Evolutionary conservation across 768 basidiomycete species (phyloP), one percentile per base, ranked within the genome.

Genomic region (Royoungia palumana): DNA sequence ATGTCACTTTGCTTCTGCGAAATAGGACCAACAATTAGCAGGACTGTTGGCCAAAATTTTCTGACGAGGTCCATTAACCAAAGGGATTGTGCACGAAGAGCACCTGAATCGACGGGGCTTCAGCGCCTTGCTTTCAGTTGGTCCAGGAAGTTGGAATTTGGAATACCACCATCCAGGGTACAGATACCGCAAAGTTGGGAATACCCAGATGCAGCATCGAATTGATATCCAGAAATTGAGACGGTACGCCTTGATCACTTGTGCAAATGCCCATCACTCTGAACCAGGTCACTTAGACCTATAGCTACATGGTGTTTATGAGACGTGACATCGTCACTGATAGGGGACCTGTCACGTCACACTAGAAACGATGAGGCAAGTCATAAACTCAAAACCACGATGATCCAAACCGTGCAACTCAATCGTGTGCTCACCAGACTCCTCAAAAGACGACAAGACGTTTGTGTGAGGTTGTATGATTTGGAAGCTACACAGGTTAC

Each of bases 261-360:
- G 35, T 30, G 35, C 20, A 7, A 28, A 36, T 17, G 44, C 38
- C 51, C 34, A 54, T 21, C 16, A 11, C 32, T 37, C 19, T 42
- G 25, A 30, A 27, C 22, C 12, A 27, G 32, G 32, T 16, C 30
- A n/a, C n/a, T n/a, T n/a, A n/a, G n/a, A n/a, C n/a, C n/a, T n/a
- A n/a, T n/a, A n/a, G n/a, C n/a, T n/a, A n/a, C n/a, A n/a, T n/a
- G n/a, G n/a, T n/a, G n/a, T n/a, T n/a, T n/a, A n/a, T 9, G 9
- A 11, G 27, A 1, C 24, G 65, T 65, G 63, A 67, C 53, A 25
- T 0, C n/a, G 58, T 65, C 55, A 65, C 55, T 43, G 25, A 65
- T 37, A 68, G 63, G 63, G 63, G 60, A 35, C 1, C 2, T 51
- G 60, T 63, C 60, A 64, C 64, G 35, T 65, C 63, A 67, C 66